Evolutionary conservation across 352 stramenopile genomes (phyloP).

Genomic region (Globisporangium iwayamae): DNA sequence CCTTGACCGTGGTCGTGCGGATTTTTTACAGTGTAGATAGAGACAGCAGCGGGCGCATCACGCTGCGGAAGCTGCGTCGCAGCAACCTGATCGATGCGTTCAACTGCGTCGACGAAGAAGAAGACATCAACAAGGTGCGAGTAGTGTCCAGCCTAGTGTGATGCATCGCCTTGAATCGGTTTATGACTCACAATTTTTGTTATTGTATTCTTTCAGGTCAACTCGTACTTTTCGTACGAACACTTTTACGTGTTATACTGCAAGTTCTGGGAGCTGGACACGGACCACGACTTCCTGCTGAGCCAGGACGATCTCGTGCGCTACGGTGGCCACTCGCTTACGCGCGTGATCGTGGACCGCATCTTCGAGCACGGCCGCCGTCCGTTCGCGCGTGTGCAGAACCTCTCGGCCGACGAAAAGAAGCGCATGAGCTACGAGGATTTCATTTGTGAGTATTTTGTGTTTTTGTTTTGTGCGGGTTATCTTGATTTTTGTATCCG

Average conservation of each 20-base stretch:
- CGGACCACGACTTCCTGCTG: slow-evolving; percentile 86
- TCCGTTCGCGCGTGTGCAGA: slow-evolving; percentile 80
- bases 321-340: slow-evolving; percentile 81
- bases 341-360: slow-evolving; percentile 84
- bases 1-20: slow-evolving; percentile 94
- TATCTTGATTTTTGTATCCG: not conserved
- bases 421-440: slow-evolving; percentile 91
- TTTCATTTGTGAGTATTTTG: slow-evolving; percentile 75
- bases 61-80: slow-evolving; percentile 90
- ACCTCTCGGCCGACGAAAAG: slow-evolving; percentile 72
- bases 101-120: slow-evolving; percentile 96
- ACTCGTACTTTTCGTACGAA: slow-evolving; percentile 98
- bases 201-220: slow-evolving; percentile 46
- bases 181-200: not conserved
- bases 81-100: slow-evolving; percentile 95
- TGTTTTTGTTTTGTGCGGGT: not conserved
- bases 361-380: slow-evolving; percentile 82
- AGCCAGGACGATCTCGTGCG: slow-evolving; percentile 80
- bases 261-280: slow-evolving; percentile 99
- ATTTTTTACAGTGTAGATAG: slow-evolving; percentile 95
- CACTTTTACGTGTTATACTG: slow-evolving; percentile 99
- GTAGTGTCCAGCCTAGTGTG: not conserved
- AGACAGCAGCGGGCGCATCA: slow-evolving; percentile 94
- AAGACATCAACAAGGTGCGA: slow-evolving; percentile 99
- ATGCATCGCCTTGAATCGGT: not conserved